Base-by-base conservation (phyloP, 164 flowering plant species). In the Amborella trichopoda region DNA sequence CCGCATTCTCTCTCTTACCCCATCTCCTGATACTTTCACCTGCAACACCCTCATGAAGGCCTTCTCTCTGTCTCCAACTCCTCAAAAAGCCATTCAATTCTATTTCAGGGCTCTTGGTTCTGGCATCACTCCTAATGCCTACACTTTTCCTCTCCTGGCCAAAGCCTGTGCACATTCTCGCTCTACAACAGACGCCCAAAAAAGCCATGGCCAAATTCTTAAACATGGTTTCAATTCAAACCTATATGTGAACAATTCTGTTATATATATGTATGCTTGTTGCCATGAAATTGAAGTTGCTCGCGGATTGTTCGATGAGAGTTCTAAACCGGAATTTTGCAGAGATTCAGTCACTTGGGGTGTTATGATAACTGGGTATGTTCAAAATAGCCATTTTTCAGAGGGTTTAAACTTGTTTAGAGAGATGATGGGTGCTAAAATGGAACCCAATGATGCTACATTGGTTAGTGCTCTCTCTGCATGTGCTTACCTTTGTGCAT, bases 191-290 rank as follows among this genome's bases (percentile, higher is more conserved):
- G 38, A 47, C 5, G 85, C 89, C 6, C 54, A 67, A 10, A 41
- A 60, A 28, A 40, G 71, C 52, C 85, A 83, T 57, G 86, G 75
- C 16, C 50, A 17, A 19, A 80, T 80, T 88, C 71, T 68, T 1
- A 49, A 81, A 89, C 68, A 85, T 89, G 26, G 76, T 83, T 40
- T 78, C 94, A 3, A n/a, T n/a, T n/a, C n/a, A n/a, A n/a, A n/a
- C n/a, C n/a, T n/a, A n/a, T n/a, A n/a, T n/a, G n/a, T 81, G 94
- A 94, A 85, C 87, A 38, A 73, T 76, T 37, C 44, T 89, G 75
- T 71, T 83, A 55, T 85, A 77, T 59, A 95, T 94, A 50, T 76
- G 74, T 68, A 90, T 85, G 11, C 80, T 82, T 65, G 52, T 40
- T 25, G 83, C n/a, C n/a, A 83, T 22, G 65, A 75, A 26, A 55